These are phyloP conservation scores for Bifiguratus adelaidae DNA, from an alignment of 192 early-diverging fungal species.

Conservation along the genomic window DNA sequence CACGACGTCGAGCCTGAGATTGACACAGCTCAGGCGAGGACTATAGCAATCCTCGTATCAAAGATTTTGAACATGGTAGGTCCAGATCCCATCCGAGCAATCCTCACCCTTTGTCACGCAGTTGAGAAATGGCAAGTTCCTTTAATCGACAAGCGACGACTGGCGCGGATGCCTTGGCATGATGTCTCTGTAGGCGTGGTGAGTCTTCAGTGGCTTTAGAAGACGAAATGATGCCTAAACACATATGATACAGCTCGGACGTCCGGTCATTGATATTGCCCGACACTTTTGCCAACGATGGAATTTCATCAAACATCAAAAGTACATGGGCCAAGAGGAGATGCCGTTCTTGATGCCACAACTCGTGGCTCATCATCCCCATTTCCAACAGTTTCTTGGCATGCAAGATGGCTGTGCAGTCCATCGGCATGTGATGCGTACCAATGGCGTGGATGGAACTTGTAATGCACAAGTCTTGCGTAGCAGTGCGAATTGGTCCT, in stretches of 20 bases:
- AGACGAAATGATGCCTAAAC: not conserved
- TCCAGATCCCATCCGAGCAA: no score
- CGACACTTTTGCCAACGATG: slow-evolving; percentile 80
- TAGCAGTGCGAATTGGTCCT: slow-evolving; percentile 56
- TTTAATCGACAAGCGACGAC: slow-evolving; percentile 28
- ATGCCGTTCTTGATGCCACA: slow-evolving; percentile 56
- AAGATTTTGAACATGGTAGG: slow-evolving; percentile 52
- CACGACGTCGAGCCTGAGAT: no score
- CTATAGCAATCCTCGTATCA: slow-evolving; percentile 77
- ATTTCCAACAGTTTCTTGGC: slow-evolving; percentile 12
- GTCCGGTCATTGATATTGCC: slow-evolving; percentile 68
- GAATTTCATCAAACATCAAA: slow-evolving; percentile 78
- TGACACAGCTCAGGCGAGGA: no score
- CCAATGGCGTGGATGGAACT: no score
- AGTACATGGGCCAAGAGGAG: slow-evolving; percentile 38
- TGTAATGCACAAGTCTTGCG: slow-evolving; percentile 56
- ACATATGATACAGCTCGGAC: slow-evolving; percentile 38
- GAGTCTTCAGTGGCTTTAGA: slow-evolving; percentile 7
- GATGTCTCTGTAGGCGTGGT: slow-evolving; percentile 69
- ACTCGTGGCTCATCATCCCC: slow-evolving; percentile 12
- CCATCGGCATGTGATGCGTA: no score
- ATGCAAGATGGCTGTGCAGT: no score
- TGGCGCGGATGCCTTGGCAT: slow-evolving; percentile 83
- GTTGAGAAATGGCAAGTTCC: slow-evolving; percentile 36
- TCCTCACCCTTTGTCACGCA: no score